phyloP scores from a whole-genome alignment of 1,139 yeast genomes.

The Zygosaccharomyces pseudobailii region DNA sequence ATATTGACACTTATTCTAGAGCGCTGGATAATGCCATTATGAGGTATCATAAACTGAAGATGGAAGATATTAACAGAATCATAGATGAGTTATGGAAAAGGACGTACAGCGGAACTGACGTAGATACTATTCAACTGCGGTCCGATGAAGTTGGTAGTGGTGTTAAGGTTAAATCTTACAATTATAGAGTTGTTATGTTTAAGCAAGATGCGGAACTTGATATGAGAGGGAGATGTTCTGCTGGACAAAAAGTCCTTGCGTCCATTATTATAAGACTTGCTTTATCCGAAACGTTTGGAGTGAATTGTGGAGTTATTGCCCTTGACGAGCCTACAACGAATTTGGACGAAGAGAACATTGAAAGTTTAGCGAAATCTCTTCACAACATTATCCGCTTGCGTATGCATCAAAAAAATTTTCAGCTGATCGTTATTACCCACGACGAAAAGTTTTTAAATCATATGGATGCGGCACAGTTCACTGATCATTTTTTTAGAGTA shows the following conservation, averaged over 20 bases:
- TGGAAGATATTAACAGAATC: conserved; percentile 87
- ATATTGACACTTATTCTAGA: conserved; percentile 72
- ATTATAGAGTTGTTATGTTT: conserved; percentile 92
- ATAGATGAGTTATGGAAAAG: conserved; percentile 89
- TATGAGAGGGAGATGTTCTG: conserved; percentile 97
- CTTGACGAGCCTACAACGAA: conserved; percentile 98
- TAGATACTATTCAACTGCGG: conserved; percentile 81
- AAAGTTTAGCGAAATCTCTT: conserved; percentile 78
- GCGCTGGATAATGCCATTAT: conserved; percentile 91
- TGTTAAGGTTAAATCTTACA: conserved; percentile 68
- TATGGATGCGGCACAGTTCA: conserved; percentile 79
- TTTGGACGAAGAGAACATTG: conserved; percentile 83
- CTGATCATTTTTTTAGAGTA: conserved; percentile 85
- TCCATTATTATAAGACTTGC: conserved; percentile 88
- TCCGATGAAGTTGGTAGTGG: conserved; percentile 62
- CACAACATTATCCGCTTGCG: conserved; percentile 72
- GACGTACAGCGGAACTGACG: conserved; percentile 93
- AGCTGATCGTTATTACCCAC: conserved; percentile 89
- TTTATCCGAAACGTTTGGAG: conserved; percentile 92
- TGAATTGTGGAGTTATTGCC: conserved; percentile 91
- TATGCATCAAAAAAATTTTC: conserved; percentile 79
- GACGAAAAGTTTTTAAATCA: conserved; percentile 85
- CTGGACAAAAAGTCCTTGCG: conserved; percentile 95
- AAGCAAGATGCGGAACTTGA: conserved; percentile 89
- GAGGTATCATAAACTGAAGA: conserved; percentile 85